A percentile compares a stretch with the other conserved stretches of the same genome.
phyloP scores from a whole-genome alignment of 495 filamentous ascomycete genomes.

The Aspergillus conjunctus region DNA sequence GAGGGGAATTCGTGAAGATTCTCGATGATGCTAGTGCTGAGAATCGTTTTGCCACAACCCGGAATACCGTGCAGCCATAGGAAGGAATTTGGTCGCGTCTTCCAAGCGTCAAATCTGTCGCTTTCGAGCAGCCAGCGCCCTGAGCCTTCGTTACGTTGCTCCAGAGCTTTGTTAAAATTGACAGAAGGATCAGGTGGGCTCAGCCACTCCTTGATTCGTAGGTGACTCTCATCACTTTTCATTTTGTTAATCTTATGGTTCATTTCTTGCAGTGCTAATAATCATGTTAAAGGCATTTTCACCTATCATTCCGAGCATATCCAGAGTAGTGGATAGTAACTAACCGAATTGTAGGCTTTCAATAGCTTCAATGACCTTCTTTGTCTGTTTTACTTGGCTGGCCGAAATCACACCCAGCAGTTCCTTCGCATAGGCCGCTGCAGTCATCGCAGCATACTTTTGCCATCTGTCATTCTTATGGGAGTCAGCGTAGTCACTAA shows the following conservation, averaged over 20 bases:
- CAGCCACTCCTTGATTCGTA: background rate
- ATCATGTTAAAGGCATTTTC: too few relatives aligned
- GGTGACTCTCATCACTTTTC: background rate
- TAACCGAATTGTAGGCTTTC: too few relatives aligned
- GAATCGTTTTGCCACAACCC: background rate
- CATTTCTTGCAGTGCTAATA: background rate
- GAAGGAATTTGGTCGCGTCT: background rate
- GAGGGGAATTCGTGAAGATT: background rate
- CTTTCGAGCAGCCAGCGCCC: background rate
- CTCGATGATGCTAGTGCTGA: background rate
- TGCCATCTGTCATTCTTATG: conserved; percentile 44
- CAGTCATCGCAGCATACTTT: conserved; percentile 33
- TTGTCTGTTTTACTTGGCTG: conserved; percentile 5
- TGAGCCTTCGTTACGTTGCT: background rate
- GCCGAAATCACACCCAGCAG: conserved; percentile 27
- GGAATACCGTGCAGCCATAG: background rate
- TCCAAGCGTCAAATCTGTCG: background rate
- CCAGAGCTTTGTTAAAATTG: background rate
- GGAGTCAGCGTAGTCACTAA: conserved; percentile 41
- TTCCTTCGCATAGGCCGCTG: conserved; percentile 35
- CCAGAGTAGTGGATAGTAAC: too few relatives aligned
- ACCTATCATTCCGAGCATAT: background rate
- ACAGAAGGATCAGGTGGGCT: background rate
- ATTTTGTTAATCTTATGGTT: background rate
- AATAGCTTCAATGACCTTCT: background rate